Conservation (phyloP, 768 basidiomycete genomes). For the Inosperma sp. region DNA sequence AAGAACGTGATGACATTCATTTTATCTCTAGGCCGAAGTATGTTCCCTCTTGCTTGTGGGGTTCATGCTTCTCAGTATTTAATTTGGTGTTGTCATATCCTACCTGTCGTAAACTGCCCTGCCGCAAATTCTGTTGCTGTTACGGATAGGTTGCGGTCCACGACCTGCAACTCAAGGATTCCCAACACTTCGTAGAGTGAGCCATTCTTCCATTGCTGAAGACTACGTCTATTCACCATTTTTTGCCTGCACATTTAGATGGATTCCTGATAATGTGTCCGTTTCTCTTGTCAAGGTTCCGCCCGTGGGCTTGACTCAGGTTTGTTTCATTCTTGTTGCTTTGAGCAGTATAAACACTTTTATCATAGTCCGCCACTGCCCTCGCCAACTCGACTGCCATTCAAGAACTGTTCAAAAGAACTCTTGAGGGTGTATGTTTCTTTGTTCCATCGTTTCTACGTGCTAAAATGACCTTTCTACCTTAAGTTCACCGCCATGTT, state of each 20-base stretch:
- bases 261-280: conserved; percentile 90
- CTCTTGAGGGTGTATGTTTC: conserved; percentile 47
- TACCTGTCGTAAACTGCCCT: conserved; percentile 5
- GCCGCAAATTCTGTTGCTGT: neutral
- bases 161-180: conserved; percentile 73
- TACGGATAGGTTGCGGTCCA: conserved; percentile 55
- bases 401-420: conserved; percentile 82
- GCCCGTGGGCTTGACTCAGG: conserved; percentile 73
- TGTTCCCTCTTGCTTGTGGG: conserved; percentile 21
- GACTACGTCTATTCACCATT: conserved; percentile 1
- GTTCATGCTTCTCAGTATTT: conserved; percentile 16
- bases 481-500: conserved; percentile 73
- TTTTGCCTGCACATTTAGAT: too few relatives aligned
- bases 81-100: conserved; percentile 15
- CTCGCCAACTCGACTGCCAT: conserved; percentile 78
- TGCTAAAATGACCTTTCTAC: neutral
- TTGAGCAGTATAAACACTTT: conserved; percentile 4
- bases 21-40: conserved; percentile 47
- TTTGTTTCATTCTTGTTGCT: conserved; percentile 25
- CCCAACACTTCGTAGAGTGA: conserved; percentile 75
- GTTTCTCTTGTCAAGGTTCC: conserved; percentile 79
- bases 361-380: conserved; percentile 56
- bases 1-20: conserved; percentile 35
- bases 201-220: conserved; percentile 19
- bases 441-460: neutral